phyloP scores from a whole-genome alignment of 768 basidiomycete species.

The Hericium rajendrae region DNA sequence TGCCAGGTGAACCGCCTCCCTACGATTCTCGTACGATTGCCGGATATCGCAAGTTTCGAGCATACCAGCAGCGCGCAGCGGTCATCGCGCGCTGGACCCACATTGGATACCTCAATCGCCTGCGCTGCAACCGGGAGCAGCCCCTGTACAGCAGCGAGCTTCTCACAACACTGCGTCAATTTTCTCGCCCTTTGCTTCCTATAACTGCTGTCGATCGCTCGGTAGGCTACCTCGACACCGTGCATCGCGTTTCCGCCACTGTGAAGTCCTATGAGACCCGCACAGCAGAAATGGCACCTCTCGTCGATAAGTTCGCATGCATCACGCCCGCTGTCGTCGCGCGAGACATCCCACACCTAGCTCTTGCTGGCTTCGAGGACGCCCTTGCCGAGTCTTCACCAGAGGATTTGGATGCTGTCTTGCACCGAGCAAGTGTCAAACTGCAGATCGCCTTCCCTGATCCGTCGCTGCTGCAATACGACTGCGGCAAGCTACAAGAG shows the following conservation, averaged over 20 bases:
- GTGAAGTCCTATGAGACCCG: slow-evolving; percentile 61
- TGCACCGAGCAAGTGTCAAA: slow-evolving; percentile 73
- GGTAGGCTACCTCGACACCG: slow-evolving; percentile 32
- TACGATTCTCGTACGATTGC: slow-evolving; percentile 65
- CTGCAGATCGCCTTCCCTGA: slow-evolving; percentile 92
- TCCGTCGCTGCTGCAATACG: slow-evolving; percentile 81
- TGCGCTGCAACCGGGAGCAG: slow-evolving; percentile 41
- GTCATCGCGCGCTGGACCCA: slow-evolving; percentile 57
- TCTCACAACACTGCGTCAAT: slow-evolving; percentile 28
- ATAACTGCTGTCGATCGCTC: slow-evolving; percentile 29
- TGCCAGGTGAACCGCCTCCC: slow-evolving; percentile 56
- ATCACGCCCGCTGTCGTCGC: slow-evolving; percentile 74
- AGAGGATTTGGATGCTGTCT: slow-evolving; percentile 48
- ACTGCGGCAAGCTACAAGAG: slow-evolving; percentile 91
- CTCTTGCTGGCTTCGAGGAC: slow-evolving; percentile 37
- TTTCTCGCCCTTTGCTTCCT: slow-evolving; percentile 44
- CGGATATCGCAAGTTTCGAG: slow-evolving; percentile 50
- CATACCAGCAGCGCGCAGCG: slow-evolving; percentile 36
- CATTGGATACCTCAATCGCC: slow-evolving; percentile 61
- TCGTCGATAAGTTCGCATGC: slow-evolving; percentile 68
- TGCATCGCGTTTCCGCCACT: slow-evolving; percentile 31
- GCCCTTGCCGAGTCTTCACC: slow-evolving; percentile 11
- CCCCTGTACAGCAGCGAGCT: slow-evolving; percentile 28
- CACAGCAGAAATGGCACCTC: slow-evolving; percentile 38
- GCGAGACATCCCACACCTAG: slow-evolving; percentile 56